These are phyloP conservation scores for Leptographium procerum DNA, from an alignment of 2,329 filamentous ascomycete genomes.

Conservation along the genomic window DNA sequence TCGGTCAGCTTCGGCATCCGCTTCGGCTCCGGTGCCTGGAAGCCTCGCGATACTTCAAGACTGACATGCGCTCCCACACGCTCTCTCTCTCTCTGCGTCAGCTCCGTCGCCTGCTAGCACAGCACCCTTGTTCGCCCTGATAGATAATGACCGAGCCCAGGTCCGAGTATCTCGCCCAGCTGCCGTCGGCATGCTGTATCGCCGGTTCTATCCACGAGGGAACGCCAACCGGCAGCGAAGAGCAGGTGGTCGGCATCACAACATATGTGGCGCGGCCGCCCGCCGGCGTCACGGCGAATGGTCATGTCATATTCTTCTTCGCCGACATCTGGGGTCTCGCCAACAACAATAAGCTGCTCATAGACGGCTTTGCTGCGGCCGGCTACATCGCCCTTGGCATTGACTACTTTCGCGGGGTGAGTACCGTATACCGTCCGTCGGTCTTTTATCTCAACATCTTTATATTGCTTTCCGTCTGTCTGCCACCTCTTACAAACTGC, in stretches of 20 bases:
- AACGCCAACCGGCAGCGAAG: slow-evolving; percentile 14
- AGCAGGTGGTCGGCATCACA: slow-evolving; percentile 13
- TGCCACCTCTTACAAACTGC: not conserved
- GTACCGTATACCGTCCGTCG: no score
- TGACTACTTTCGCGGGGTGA: slow-evolving; percentile 13
- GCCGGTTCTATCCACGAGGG: slow-evolving; percentile 16
- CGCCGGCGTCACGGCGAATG: slow-evolving; percentile 6
- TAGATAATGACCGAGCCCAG: not conserved
- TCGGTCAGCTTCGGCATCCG: not conserved
- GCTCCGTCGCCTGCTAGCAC: no score
- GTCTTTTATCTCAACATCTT: no score
- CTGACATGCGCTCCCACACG: no score
- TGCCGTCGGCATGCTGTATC: slow-evolving; percentile 15
- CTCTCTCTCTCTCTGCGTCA: no score
- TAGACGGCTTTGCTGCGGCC: slow-evolving; percentile 13
- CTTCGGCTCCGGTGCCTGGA: not conserved
- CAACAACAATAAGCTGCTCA: slow-evolving; percentile 13
- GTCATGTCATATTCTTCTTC: slow-evolving; percentile 13
- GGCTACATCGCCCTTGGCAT: slow-evolving; percentile 12
- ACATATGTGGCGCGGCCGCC: slow-evolving; percentile 17
- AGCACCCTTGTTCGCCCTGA: not conserved
- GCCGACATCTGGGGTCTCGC: slow-evolving; percentile 14
- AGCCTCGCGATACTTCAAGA: not conserved
- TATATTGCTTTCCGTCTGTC: not conserved
- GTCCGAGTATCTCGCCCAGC: slow-evolving; percentile 14